Evolutionary conservation across 106 monocot genomes (phyloP).

Genomic region (Dioscorea alata): DNA sequence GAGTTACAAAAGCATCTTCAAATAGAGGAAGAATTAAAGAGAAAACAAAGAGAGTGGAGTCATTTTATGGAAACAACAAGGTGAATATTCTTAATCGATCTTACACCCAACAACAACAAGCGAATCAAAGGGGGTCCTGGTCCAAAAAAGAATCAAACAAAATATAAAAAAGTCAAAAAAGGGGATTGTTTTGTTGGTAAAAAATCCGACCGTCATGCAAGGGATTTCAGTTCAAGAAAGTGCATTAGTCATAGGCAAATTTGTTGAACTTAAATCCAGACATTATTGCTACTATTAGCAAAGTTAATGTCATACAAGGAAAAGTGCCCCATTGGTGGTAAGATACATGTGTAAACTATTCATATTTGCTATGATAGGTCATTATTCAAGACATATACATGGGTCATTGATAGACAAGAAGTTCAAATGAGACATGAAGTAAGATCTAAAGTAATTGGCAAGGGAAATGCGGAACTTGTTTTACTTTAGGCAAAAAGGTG

Average conservation of each 20-base stretch:
- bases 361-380: conserved; percentile 2
- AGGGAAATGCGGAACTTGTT: too few relatives aligned
- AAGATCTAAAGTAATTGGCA: too few relatives aligned
- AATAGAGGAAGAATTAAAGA: neutral
- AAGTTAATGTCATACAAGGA: neutral
- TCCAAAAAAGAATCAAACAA: too few relatives aligned
- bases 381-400: too few relatives aligned
- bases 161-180: neutral
- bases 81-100: neutral
- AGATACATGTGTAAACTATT: neutral
- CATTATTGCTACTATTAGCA: too few relatives aligned
- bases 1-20: neutral
- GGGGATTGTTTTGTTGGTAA: neutral
- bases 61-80: neutral
- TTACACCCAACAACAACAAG: neutral
- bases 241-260: neutral
- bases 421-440: too few relatives aligned
- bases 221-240: neutral
- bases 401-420: too few relatives aligned
- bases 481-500: too few relatives aligned
- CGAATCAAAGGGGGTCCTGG: neutral
- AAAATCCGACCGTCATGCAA: neutral
- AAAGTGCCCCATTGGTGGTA: neutral
- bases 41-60: neutral
- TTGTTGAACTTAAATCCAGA: neutral